A percentile compares a stretch with the other conserved stretches of the same genome.
These are phyloP conservation scores for Albifimbria verrucaria DNA, from an alignment of 2,329 filamentous ascomycete species.

Conservation along the genomic window DNA sequence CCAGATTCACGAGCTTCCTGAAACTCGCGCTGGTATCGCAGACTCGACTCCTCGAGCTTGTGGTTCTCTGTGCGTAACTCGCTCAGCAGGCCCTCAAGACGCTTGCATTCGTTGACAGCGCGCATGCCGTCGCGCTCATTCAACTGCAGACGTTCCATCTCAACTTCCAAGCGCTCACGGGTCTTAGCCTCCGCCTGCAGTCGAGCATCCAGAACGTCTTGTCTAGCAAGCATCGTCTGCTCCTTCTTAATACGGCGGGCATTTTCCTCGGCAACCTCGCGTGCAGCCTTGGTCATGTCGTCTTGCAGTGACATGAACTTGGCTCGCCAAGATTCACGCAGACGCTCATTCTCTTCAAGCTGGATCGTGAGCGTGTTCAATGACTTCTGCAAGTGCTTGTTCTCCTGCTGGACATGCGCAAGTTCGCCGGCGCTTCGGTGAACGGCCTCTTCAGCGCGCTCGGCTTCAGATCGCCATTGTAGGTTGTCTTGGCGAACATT, in stretches of 20 bases:
- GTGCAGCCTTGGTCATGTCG: slow-evolving; percentile 77
- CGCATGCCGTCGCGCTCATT: slow-evolving; percentile 64
- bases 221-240: slow-evolving; percentile 72
- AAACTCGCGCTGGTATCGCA: slow-evolving; percentile 75
- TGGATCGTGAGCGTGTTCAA: slow-evolving; percentile 73
- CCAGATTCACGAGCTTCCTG: slow-evolving; percentile 79
- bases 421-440: slow-evolving; percentile 48
- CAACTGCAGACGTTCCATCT: slow-evolving; percentile 62
- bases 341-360: slow-evolving; percentile 79
- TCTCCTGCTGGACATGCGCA: slow-evolving; percentile 50
- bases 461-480: slow-evolving; percentile 61
- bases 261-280: slow-evolving; percentile 80
- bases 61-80: slow-evolving; percentile 65
- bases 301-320: slow-evolving; percentile 85
- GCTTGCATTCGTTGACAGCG: slow-evolving; percentile 60
- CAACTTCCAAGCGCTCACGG: slow-evolving; percentile 62
- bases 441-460: slow-evolving; percentile 51
- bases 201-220: slow-evolving; percentile 74
- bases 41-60: slow-evolving; percentile 65
- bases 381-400: slow-evolving; percentile 70
- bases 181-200: slow-evolving; percentile 72
- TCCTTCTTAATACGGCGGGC: slow-evolving; percentile 75
- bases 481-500: slow-evolving; percentile 54
- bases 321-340: slow-evolving; percentile 77
- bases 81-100: slow-evolving; percentile 51